Conservation (phyloP, 2,329 filamentous ascomycete genomes). For the Fusarium virguliforme region DNA sequence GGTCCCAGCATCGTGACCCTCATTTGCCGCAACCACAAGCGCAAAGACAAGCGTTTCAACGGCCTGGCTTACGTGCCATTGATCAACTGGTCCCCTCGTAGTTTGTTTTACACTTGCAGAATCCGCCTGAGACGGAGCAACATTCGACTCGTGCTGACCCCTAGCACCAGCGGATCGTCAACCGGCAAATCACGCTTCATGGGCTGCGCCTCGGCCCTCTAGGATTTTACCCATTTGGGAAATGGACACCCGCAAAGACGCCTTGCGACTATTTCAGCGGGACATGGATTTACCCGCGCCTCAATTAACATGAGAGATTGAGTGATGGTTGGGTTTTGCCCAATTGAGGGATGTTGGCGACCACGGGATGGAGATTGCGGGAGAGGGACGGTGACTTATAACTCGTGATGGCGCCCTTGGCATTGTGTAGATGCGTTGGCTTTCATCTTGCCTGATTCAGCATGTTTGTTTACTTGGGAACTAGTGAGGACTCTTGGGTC, state of each 20-base stretch:
- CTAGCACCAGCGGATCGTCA: not conserved
- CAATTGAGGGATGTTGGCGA: not conserved
- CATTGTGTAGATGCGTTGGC: not conserved
- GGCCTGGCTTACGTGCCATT: not conserved
- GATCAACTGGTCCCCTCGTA: not conserved
- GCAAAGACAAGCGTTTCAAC: not conserved
- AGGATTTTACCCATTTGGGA: constrained; percentile 15
- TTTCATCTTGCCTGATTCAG: not conserved
- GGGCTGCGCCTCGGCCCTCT: constrained; percentile 4
- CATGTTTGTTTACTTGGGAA: constrained; percentile 34
- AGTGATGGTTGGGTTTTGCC: constrained; percentile 5
- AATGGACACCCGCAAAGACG: constrained; percentile 14
- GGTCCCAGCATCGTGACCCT: not conserved
- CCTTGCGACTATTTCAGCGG: constrained; percentile 18
- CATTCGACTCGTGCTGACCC: constrained; percentile 11
- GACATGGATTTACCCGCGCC: constrained; percentile 14
- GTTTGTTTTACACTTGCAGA: not conserved
- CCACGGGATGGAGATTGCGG: not conserved
- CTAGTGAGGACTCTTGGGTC: constrained; percentile 27
- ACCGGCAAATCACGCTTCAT: constrained; percentile 1
- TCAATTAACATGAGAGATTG: constrained; percentile 1
- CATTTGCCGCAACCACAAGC: not conserved
- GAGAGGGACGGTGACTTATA: not conserved
- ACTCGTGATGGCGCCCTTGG: constrained; percentile 7
- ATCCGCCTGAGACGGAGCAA: constrained; percentile 7